Conservation (phyloP, 2,329 filamentous ascomycete species). For the Magnaporthiopsis poae region DNA sequence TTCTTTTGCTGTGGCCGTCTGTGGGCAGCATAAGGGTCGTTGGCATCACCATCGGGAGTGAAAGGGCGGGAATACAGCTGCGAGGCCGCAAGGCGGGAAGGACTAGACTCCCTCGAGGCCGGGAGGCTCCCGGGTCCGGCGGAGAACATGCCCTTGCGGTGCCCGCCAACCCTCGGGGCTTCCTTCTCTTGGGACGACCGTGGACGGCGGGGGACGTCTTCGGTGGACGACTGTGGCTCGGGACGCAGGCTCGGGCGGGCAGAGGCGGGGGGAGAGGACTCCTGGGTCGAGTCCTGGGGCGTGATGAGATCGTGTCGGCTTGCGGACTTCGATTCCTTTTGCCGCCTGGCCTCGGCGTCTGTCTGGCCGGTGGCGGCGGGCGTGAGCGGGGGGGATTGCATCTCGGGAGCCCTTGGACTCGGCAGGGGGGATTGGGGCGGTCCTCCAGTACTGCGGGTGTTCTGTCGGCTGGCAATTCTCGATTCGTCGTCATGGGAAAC, state of each 20-base stretch:
- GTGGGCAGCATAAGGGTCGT: conserved; percentile 80
- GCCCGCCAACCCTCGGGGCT: conserved; percentile 21
- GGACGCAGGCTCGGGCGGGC: conserved; percentile 25
- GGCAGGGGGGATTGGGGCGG: conserved; percentile 50
- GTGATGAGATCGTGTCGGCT: conserved; percentile 40
- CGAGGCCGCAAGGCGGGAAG: conserved; percentile 53
- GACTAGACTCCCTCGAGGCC: conserved; percentile 51
- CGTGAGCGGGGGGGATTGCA: conserved; percentile 83
- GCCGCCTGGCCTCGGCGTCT: conserved; percentile 25
- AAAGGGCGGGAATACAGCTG: conserved; percentile 63
- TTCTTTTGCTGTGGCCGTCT: conserved; percentile 60
- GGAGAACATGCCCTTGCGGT: conserved; percentile 46
- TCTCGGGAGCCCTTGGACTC: conserved; percentile 57
- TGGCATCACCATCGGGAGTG: conserved; percentile 66
- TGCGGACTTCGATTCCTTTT: conserved; percentile 11
- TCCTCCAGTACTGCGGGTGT: conserved; percentile 54
- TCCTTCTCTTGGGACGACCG: conserved; percentile 27
- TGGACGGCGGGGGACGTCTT: conserved; percentile 31
- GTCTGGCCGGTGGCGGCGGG: conserved; percentile 60
- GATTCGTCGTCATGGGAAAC: conserved; percentile 52
- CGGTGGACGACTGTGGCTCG: conserved; percentile 28
- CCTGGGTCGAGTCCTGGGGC: conserved; percentile 56
- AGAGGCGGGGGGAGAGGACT: conserved; percentile 33
- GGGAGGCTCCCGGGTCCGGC: conserved; percentile 44
- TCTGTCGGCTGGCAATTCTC: conserved; percentile 50